Evolutionary conservation across 495 filamentous ascomycete species (phyloP), one percentile per base, ranked within the genome.

Genomic region (Hypoxylon crocopeplum): DNA sequence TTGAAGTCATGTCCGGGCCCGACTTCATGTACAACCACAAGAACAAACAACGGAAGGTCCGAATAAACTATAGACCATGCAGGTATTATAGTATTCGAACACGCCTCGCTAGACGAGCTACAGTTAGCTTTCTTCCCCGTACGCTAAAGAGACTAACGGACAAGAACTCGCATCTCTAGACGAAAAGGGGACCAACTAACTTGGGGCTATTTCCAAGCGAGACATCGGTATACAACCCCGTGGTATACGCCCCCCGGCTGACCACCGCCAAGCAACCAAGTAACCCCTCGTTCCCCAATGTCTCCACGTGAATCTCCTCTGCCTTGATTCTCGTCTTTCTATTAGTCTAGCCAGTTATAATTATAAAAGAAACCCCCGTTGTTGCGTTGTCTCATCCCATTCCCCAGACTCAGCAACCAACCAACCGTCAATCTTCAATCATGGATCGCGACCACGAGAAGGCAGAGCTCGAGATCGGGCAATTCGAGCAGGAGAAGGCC

Each of bases 361-460:
- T 25, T 57, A 63, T 52, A 63, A 57, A 53, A 63, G 53, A 53
- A n/a, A 16, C 37, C 16, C 27, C 22, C 34, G 16, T 17, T 15
- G 40, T 3, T 44, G 38, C 48, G n/a, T n/a, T n/a, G n/a, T n/a
- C n/a, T 41, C 40, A 22, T 27, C 16, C 19, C 8, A 42, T 27
- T 29, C 13, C 8, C 10, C n/a, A n/a, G n/a, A n/a, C n/a, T n/a
- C n/a, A n/a, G n/a, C n/a, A n/a, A n/a, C n/a, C n/a, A n/a, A n/a
- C n/a, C n/a, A n/a, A n/a, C n/a, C n/a, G n/a, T n/a, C n/a, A 56
- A 33, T 10, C 2, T 5, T 47, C 22, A 50, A 50, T 19, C 44
- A 70, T 70, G 68, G 61, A 66, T 32, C 59, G 22, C 55, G 61
- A 66, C 37, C 49, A 56, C 34, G 64, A 70, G 17, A 70, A 70